These are phyloP conservation scores for Lycium ferocissimum DNA, from an alignment of 257 asterid genomes.

Conservation along the genomic window DNA sequence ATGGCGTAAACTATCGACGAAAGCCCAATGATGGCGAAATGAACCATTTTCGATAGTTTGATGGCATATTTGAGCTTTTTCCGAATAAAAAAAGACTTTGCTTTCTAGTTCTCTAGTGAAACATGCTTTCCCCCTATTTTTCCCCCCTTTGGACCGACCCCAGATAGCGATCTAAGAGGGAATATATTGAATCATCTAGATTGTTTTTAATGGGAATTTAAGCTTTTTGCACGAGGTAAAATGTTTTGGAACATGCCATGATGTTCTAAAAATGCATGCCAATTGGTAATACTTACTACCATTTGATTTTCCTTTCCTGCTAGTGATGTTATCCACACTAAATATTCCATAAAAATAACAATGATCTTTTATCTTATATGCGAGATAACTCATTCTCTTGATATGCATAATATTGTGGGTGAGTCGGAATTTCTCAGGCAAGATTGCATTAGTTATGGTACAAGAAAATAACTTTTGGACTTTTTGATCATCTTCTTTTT, in stretches of 20 bases:
- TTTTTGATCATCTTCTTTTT: neutral
- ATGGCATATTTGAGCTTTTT: too few relatives aligned
- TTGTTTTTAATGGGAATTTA: neutral
- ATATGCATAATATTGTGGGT: neutral
- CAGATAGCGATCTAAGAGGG: neutral
- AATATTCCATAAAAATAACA: neutral
- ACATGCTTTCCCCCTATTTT: neutral
- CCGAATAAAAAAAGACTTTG: neutral
- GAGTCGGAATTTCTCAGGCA: neutral
- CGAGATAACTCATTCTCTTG: neutral
- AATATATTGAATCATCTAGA: neutral
- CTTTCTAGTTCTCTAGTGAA: neutral
- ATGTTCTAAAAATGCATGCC: neutral
- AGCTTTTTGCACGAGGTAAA: constrained; percentile 4
- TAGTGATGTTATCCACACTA: neutral
- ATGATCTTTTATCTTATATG: neutral
- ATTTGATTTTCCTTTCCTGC: neutral
- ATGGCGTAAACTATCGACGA: too few relatives aligned
- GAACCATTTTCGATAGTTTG: too few relatives aligned
- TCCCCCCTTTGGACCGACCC: neutral
- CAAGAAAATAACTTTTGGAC: neutral
- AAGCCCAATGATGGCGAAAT: too few relatives aligned
- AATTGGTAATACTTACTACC: neutral
- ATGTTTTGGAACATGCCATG: constrained; percentile 16
- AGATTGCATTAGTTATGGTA: neutral